A percentile compares a stretch with the other conserved stretches of the same genome.
Conservation (phyloP, 108 stramenopile species). For the Discostella pseudostelligera region DNA sequence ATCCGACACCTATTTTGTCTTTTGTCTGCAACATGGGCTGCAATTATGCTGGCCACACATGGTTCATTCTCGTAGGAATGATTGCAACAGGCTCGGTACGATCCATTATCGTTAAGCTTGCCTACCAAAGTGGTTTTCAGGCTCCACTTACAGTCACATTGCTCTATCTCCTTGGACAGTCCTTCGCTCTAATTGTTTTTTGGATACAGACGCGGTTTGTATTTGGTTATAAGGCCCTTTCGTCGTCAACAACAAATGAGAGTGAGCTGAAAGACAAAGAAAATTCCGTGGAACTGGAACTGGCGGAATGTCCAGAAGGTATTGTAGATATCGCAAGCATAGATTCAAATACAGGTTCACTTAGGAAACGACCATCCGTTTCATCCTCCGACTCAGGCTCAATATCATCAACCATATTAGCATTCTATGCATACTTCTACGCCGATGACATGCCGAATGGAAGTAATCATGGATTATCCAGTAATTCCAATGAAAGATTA, state of each 20-base stretch:
- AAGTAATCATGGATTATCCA: constrained; percentile 18
- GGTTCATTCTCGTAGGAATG: constrained; percentile 35
- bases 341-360: too few species aligned
- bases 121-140: constrained; percentile 37
- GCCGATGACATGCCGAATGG: constrained; percentile 12
- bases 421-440: background rate
- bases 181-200: constrained; percentile 32
- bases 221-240: background rate
- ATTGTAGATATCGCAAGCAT: too few species aligned
- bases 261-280: too few species aligned
- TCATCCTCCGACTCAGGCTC: background rate
- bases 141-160: constrained; percentile 31
- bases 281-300: too few species aligned
- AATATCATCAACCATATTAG: background rate
- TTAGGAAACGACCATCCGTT: background rate
- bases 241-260: background rate
- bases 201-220: background rate
- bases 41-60: constrained; percentile 18
- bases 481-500: constrained; percentile 3
- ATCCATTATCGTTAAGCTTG: constrained; percentile 33
- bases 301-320: too few species aligned
- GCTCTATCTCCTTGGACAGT: constrained; percentile 35
- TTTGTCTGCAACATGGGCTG: background rate
- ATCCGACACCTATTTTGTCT: too few species aligned
- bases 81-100: constrained; percentile 27